These are phyloP conservation scores for Choanephora cucurbitarum DNA, from an alignment of 371 early-diverging fungal species.

Conservation along the genomic window DNA sequence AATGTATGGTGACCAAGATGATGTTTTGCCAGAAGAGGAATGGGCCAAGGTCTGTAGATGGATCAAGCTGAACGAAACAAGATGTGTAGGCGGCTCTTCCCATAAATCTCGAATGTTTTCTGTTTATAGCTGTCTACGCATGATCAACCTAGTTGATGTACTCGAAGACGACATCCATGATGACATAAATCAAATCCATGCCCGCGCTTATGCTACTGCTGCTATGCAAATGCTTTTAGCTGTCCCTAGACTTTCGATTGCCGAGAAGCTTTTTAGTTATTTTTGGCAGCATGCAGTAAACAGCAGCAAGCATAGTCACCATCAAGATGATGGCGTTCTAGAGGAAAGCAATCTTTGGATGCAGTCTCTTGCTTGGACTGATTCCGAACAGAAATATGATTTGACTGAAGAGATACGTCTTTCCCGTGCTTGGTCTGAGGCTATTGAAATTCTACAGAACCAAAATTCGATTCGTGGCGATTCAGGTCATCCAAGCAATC, in stretches of 20 bases:
- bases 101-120: slow-evolving; percentile 26
- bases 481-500: neutral
- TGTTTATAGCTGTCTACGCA: slow-evolving; percentile 38
- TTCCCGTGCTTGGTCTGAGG: slow-evolving; percentile 34
- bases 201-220: slow-evolving; percentile 49
- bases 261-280: slow-evolving; percentile 21
- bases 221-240: slow-evolving; percentile 35
- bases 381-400: slow-evolving; percentile 28
- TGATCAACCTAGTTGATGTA: slow-evolving; percentile 42
- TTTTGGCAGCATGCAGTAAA: slow-evolving; percentile 33
- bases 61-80: slow-evolving; percentile 46
- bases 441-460: slow-evolving; percentile 25
- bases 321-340: slow-evolving; percentile 14
- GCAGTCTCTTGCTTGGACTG: slow-evolving; percentile 29
- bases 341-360: slow-evolving; percentile 24
- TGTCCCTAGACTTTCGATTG: slow-evolving; percentile 18
- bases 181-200: slow-evolving; percentile 15
- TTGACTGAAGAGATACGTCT: slow-evolving; percentile 25
- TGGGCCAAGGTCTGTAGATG: slow-evolving; percentile 40
- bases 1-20: slow-evolving; percentile 19
- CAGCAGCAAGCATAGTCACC: slow-evolving; percentile 1
- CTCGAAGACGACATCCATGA: slow-evolving; percentile 33
- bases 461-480: slow-evolving; percentile 6
- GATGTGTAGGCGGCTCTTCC: slow-evolving; percentile 30
- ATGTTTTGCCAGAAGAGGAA: slow-evolving; percentile 26